Conservation (phyloP, 75 land plant species). For the Isoetes taiwanensis region DNA sequence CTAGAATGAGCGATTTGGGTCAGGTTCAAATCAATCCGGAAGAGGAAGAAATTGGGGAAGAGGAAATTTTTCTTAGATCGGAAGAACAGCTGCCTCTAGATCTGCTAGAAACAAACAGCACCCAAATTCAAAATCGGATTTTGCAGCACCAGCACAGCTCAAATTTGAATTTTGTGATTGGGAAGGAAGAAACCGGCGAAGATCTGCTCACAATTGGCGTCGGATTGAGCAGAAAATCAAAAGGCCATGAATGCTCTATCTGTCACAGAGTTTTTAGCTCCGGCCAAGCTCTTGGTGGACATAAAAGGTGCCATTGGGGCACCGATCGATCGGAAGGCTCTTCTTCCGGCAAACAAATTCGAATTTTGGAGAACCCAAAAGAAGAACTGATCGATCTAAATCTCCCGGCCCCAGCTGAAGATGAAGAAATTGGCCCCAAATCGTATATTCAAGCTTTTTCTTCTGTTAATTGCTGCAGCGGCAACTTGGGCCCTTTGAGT, state of each 20-base stretch:
- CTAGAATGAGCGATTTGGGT: constrained; percentile 14
- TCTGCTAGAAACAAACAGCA: constrained; percentile 10
- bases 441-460: too few species aligned
- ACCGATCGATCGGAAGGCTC: constrained; percentile 11
- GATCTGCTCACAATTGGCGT: constrained; percentile 10
- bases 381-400: constrained; percentile 53
- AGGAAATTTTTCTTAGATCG: background rate
- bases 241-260: constrained; percentile 55
- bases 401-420: constrained; percentile 35
- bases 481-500: too few species aligned
- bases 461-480: too few species aligned
- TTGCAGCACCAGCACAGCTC: background rate
- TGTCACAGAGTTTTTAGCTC: constrained; percentile 52
- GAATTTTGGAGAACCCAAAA: too few species aligned
- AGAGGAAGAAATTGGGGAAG: constrained; percentile 14
- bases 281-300: constrained; percentile 79
- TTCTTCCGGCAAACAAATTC: background rate
- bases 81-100: constrained; percentile 19
- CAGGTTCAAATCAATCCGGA: constrained; percentile 13
- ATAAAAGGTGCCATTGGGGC: constrained; percentile 55
- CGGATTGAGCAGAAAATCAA: constrained; percentile 24
- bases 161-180: background rate
- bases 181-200: constrained; percentile 13
- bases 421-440: too few species aligned
- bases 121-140: background rate